Base-by-base conservation (phyloP, 2,329 filamentous ascomycete genomes). In the Meredithiella fracta region DNA sequence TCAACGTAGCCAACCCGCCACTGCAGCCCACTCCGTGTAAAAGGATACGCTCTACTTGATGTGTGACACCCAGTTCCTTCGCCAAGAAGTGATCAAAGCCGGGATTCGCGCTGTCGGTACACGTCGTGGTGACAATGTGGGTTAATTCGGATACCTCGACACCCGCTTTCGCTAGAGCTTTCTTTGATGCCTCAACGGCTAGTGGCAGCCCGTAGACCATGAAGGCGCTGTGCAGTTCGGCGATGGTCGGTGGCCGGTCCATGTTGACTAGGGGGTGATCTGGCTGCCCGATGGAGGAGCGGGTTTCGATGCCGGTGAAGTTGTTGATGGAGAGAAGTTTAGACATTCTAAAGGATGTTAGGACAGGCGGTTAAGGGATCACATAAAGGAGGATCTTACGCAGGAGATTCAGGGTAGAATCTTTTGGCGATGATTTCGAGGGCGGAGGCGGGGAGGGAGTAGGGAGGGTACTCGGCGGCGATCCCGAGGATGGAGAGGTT, bases 101-200 rank as follows among this genome's bases (percentile, higher is more conserved):
- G 0, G 81, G 81, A 63, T 84, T 85, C 15, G 80, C 79, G 60
- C 79, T 82, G 64, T 85, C 78, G 7, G 81, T 85, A 64, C 82
- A 85, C 3, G 80, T 84, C 0, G 80, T 82, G 23, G 79, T 76
- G 7, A 85, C 79, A 42, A 83, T 71, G 62, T 85, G 82, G 2
- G 80, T 85, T 60, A 85, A 79, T 53, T 79, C 69, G 2, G 64
- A 63, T 0, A 72, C 64, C 44, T 73, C 70, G 44, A 80, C 64
- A 15, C 70, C 68, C 3, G 78, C 76, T 64, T 81, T 78, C 6
- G 68, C 66, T 8, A 80, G 69, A 3, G 78, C 79, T 64, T 78
- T 77, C 25, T 69, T 68, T 22, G 76, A 70, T 1, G 79, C 79
- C 8, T 65, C 67, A 4, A 81, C 69, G 5, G 79, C 78, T 1